Evolutionary conservation across 75 land plant genomes (phyloP), one percentile per base, ranked within the genome.

Genomic region (Picea sitchensis): DNA sequence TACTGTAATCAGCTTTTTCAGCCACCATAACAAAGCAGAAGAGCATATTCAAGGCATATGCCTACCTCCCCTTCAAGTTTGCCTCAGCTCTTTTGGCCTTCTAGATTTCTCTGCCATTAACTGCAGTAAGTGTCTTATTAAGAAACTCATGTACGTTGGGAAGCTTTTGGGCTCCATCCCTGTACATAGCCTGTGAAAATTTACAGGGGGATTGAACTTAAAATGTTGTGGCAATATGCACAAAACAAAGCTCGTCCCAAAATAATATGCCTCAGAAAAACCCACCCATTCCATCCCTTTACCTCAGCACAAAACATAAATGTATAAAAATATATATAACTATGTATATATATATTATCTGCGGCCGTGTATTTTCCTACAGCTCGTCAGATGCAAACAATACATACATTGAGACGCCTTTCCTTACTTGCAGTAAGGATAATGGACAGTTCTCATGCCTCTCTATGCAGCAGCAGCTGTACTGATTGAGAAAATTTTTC

Each of bases 281-380:
- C 47, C 74, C 51, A 2, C n/a, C 54, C 54, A 44, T 18, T n/a
- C 41, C 54, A 36, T 6, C 11, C 23, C 23, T 47, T 17, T 71
- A 20, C 74, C 21, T 41, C 23, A 11, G 74, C 74, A 71, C 44
- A n/a, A 67, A 67, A 15, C 44, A 36, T 71, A 71, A n/a, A 23
- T 41, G 44, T 71, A 71, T 14, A 71, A 20, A 71, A 47, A 71
- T 44, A 71, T 30, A 30, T 30, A 65, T 14, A 67, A 4, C 36
- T 44, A 71, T 44, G 44, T 44, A 38, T 41, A 38, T 69, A 38
- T 69, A 38, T 41, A n/a, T 41, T 20, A 71, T 71, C 74, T 71
- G 74, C 74, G 74, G 74, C 74, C 74, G 74, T 11, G 44, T 41
- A 71, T 71, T 44, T 71, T 41, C 56, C 74, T 71, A 41, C 74